Percentiles rank a stretch among this genome's conserved stretches.
Evolutionary conservation across 2,329 filamentous ascomycete species (phyloP).

Genomic region (Blastomyces emzantsi): DNA sequence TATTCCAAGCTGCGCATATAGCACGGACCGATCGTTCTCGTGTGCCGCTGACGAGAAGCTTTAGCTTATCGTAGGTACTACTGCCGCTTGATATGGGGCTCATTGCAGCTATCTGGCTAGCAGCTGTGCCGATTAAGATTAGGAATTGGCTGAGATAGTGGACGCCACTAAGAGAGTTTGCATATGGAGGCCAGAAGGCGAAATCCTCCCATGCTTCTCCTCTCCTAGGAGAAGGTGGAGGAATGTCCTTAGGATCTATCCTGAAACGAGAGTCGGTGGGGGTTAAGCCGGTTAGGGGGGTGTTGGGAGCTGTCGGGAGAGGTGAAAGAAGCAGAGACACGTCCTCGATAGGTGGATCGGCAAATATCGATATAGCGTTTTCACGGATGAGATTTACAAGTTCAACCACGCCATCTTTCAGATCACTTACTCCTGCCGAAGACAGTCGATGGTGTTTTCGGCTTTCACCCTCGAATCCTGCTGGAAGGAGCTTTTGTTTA

Average conservation of each 20-base stretch:
- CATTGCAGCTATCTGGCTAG: constrained; percentile 74
- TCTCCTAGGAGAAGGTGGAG: constrained; percentile 63
- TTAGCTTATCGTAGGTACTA: constrained; percentile 60
- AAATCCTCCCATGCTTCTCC: constrained; percentile 89
- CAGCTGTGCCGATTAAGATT: constrained; percentile 72
- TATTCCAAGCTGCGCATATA: constrained; percentile 83
- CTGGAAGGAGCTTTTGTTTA: constrained; percentile 68
- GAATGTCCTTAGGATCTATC: constrained; percentile 67
- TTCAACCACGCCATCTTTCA: constrained; percentile 71
- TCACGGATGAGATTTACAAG: constrained; percentile 77
- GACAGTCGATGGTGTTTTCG: constrained; percentile 72
- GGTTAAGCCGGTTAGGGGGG: constrained; percentile 50
- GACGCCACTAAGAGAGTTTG: constrained; percentile 85
- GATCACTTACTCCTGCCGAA: constrained; percentile 56
- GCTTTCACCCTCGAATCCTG: constrained; percentile 73
- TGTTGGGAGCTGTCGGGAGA: constrained; percentile 55
- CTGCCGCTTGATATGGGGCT: constrained; percentile 52
- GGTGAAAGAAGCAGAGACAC: constrained; percentile 81
- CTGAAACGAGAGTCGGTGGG: constrained; percentile 65
- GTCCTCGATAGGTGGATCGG: constrained; percentile 81
- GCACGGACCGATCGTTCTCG: constrained; percentile 80
- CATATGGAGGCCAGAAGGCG: constrained; percentile 91
- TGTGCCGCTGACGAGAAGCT: constrained; percentile 62
- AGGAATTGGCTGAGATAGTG: constrained; percentile 80
- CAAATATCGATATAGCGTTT: constrained; percentile 71